A percentile compares a stretch with the other conserved stretches of the same genome.
These are phyloP conservation scores for Fraxinus paxiana DNA, from an alignment of 305 asterid genomes.

Conservation along the genomic window DNA sequence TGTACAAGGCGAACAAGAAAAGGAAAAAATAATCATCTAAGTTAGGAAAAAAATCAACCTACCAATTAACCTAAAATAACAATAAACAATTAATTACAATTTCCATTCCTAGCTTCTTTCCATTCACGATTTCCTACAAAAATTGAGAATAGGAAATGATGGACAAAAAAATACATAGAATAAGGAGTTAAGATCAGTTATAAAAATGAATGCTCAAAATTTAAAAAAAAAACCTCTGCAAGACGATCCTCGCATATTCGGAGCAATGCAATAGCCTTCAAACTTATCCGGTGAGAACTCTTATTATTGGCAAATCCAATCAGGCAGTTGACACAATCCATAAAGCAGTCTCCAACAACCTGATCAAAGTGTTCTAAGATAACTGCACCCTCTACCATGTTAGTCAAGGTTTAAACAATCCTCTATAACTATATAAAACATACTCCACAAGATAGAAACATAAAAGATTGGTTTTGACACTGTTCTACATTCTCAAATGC, in stretches of 20 bases:
- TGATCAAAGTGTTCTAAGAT: constrained; percentile 98
- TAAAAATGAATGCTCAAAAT: constrained; percentile 9
- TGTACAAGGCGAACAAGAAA: too few species aligned
- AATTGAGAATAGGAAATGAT: constrained; percentile 19
- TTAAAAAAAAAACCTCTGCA: constrained; percentile 73
- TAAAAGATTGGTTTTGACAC: constrained; percentile 44
- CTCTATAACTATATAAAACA: constrained; percentile 16
- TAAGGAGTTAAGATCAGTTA: not conserved
- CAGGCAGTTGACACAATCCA: constrained; percentile 99
- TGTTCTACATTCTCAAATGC: constrained; percentile 99
- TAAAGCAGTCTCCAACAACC: constrained; percentile 97
- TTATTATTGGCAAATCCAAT: constrained; percentile 97
- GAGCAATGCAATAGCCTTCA: constrained; percentile 98
- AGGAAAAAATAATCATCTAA: too few species aligned
- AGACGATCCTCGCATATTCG: constrained; percentile 99
- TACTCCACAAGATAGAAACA: constrained; percentile 19
- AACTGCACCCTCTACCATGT: constrained; percentile 60
- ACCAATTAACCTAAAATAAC: too few species aligned
- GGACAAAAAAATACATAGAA: not conserved
- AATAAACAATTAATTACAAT: too few species aligned
- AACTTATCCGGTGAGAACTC: constrained; percentile 89
- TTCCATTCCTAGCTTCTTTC: too few species aligned
- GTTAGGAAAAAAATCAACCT: too few species aligned
- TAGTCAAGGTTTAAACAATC: constrained; percentile 28
- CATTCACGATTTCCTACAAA: too few species aligned